phyloP scores from a whole-genome alignment of 1,284 basidiomycete species.

The Phylloporus sp. region DNA sequence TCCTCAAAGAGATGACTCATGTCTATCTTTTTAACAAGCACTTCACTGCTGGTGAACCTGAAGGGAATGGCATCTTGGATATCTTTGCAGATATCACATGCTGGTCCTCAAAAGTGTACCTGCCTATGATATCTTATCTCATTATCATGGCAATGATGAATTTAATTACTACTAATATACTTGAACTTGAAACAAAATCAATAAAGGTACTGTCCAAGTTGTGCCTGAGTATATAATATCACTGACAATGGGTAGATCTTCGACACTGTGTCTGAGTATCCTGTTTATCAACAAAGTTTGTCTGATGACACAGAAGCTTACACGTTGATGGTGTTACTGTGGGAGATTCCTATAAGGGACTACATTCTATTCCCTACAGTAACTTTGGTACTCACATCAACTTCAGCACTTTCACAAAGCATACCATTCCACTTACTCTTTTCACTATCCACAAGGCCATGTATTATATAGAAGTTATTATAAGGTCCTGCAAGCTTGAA shows the following conservation, averaged over 20 bases:
- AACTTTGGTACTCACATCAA: neutral
- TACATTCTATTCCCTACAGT: slow-evolving; percentile 29
- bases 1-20: slow-evolving; percentile 20
- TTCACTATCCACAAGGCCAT: neutral
- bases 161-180: neutral
- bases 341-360: slow-evolving; percentile 26
- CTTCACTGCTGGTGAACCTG: slow-evolving; percentile 1
- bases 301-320: slow-evolving; percentile 36
- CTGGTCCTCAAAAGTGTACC: neutral
- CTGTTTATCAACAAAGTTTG: slow-evolving; percentile 36
- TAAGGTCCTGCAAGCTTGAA: neutral
- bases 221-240: slow-evolving; percentile 1
- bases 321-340: slow-evolving; percentile 35
- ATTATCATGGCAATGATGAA: slow-evolving; percentile 14
- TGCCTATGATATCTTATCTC: slow-evolving; percentile 21
- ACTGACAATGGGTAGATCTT: slow-evolving; percentile 18
- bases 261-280: slow-evolving; percentile 25
- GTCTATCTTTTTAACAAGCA: slow-evolving; percentile 34
- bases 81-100: neutral
- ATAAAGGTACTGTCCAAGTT: neutral
- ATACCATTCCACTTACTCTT: neutral
- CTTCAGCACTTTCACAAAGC: neutral
- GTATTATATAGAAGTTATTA: neutral
- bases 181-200: neutral
- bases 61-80: neutral